Base-by-base conservation (phyloP, 139 green algal species). In the Pedinophyceae sp. region DNA sequence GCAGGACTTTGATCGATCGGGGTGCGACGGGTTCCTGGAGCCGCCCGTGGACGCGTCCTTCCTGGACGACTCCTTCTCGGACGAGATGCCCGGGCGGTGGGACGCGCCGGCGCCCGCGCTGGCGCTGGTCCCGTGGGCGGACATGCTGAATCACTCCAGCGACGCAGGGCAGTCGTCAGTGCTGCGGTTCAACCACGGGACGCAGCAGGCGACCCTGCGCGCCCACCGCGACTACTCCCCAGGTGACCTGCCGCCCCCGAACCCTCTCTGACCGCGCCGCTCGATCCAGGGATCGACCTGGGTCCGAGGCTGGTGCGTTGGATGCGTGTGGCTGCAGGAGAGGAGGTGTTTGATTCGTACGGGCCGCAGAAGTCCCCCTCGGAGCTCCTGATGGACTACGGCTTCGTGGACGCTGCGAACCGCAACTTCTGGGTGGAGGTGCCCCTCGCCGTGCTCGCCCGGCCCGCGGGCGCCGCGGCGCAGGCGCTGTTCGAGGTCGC, bases 101-200 rank as follows among this genome's bases (percentile, higher is more conserved):
- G n/a, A n/a, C n/a, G n/a, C n/a, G 34, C 34, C 34, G 25, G 39
- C 30, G 1, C 58, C 58, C 22, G 41, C 55, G 48, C 29, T 79
- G 55, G 66, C 61, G 6, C 68, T 83, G 40, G 75, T 83, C 53
- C 75, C 75, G 1, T 83, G 75, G 75, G 71, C 69, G 20, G 75
- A 83, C 66, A 62, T 71, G 55, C 57, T 79, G 41, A 48, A 58
- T 22, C 75, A 79, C 66, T 67, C 68, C 64, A 73, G 64, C 48
- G 50, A 54, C 4, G 67, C 72, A 61, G 72, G 72, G 75, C 28
- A 1, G 60, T n/a, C 22, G 43, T 19, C 34, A 43, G 53, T 58
- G 34, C 57, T 74, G 54, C 54, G 43, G 5, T 67, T 55, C 23
- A 10, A 50, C 48, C 18, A 46, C 19, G 28, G 29, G 34, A 43